Evolutionary conservation across 345 rosid genomes (phyloP).

Genomic region (Eucalyptus marginata): DNA sequence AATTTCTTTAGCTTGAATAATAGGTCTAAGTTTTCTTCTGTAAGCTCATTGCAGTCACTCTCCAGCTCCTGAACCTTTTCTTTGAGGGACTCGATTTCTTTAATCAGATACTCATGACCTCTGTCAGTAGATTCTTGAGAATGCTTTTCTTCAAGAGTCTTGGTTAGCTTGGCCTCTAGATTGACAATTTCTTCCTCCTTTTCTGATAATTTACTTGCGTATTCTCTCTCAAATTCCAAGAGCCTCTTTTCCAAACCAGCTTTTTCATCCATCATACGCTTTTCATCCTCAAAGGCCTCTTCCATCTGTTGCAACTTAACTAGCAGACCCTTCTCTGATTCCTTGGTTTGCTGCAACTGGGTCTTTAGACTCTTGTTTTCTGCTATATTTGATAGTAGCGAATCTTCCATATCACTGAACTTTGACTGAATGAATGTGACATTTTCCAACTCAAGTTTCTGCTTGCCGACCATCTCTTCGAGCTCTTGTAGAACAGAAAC

Average conservation of each 20-base stretch:
- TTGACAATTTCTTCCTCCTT: conserved; percentile 19
- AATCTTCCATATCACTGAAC: conserved; percentile 11
- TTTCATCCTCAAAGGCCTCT: conserved; percentile 7
- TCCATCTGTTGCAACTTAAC: conserved; percentile 20
- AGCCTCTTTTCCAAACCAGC: background rate
- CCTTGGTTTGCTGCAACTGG: conserved; percentile 13
- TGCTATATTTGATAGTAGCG: conserved; percentile 1
- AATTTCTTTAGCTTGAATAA: conserved; percentile 27
- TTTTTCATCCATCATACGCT: background rate
- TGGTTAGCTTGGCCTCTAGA: conserved; percentile 16
- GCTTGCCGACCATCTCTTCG: conserved; percentile 39
- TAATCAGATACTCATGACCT: background rate
- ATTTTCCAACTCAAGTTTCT: conserved; percentile 27
- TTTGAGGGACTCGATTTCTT: conserved; percentile 25
- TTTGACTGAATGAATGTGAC: conserved; percentile 5
- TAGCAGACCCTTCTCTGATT: conserved; percentile 23
- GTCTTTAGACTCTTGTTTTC: conserved; percentile 7
- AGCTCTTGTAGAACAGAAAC: conserved; percentile 48
- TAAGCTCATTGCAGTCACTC: conserved; percentile 47
- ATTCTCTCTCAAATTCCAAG: background rate
- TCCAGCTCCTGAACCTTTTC: conserved; percentile 41
- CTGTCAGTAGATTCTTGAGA: background rate
- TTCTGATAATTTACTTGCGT: conserved; percentile 6
- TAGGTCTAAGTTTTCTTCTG: conserved; percentile 51
- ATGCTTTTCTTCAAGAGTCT: background rate